Evolutionary conservation across 2,329 filamentous ascomycete species (phyloP).

Genomic region (Coniella vitis): DNA sequence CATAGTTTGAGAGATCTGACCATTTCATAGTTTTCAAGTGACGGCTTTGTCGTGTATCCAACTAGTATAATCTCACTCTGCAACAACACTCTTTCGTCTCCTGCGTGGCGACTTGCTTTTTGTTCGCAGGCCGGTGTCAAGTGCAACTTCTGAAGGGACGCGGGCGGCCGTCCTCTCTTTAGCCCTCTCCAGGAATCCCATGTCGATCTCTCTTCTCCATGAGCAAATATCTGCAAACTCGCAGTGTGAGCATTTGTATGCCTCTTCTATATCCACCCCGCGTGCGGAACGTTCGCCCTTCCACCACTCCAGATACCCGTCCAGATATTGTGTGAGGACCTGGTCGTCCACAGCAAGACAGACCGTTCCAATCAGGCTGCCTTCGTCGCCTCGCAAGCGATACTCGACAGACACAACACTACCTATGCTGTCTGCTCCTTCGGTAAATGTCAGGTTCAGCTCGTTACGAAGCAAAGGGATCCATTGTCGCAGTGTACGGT

Average conservation of each 20-base stretch:
- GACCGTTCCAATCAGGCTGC: conserved; percentile 45
- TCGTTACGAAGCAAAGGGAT: conserved; percentile 39
- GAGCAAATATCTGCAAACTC: conserved; percentile 74
- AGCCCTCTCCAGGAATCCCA: conserved; percentile 35
- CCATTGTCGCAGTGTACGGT: conserved; percentile 42
- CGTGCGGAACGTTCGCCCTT: conserved; percentile 62
- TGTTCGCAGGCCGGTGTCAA: background rate
- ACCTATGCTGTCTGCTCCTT: conserved; percentile 40
- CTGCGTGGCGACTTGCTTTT: background rate
- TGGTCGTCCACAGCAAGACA: conserved; percentile 61
- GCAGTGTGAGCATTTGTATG: conserved; percentile 80
- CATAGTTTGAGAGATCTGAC: no score
- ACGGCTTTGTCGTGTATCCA: background rate
- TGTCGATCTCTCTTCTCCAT: conserved; percentile 68
- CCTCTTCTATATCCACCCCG: conserved; percentile 77
- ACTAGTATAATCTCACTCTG: background rate
- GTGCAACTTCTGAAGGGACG: background rate
- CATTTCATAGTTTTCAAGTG: no score
- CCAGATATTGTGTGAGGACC: conserved; percentile 59
- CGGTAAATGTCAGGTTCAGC: conserved; percentile 45
- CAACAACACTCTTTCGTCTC: conserved; percentile 5
- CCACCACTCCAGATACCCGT: conserved; percentile 79
- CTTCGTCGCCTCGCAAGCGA: conserved; percentile 39
- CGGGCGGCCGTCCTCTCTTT: conserved; percentile 10
- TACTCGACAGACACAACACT: conserved; percentile 49